Evolutionary conservation across 169 alveolate species (phyloP), one percentile per base, ranked within the genome.

Genomic region (Theileria equi): DNA sequence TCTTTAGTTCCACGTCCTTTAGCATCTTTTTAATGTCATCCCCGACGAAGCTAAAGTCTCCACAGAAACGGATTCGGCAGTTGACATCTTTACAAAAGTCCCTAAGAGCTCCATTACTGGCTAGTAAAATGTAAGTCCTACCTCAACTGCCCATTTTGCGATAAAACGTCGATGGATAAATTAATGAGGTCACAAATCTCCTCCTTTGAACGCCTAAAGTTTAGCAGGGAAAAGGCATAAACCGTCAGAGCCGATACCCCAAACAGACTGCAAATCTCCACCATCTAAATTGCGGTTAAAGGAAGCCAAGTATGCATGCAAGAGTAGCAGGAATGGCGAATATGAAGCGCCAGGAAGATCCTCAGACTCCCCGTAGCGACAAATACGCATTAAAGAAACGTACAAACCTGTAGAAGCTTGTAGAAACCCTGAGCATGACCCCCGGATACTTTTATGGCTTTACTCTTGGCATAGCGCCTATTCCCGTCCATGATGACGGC

Each of bases 401-500:
- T 13, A 5, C 13, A 0, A 35, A 77, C 86, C 59, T 68, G 79
- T 2, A 66, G 26, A 16, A 77, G 76, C 41, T 77, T 77, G 16
- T 34, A 3, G 47, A 77, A 55, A 11, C 86, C 86, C 17, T 49
- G 23, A 3, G 32, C 59, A 48, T 67, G 81, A 17, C 86, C 86
- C 17, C 68, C 19, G 11, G 62, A 50, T 17, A 45, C 32, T 1
- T 54, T 34, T 21, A 65, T 0, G 40, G 58, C 62, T 63, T 67
- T 21, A 13, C 59, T 59, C 31, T 84, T 79, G 11, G 96, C 96
- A 68, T 61, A 92, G 47, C 96, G 74, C 35, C 96, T 84, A 71
- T 92, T 92, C n/a, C 96, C 96, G 65, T 92, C 96, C 94, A 92
- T 90, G 40, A 92, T 90, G 50, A 92, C 62, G 31, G 96, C 96